These are phyloP conservation scores for Turnera subulata DNA, from an alignment of 345 rosid genomes.

Conservation along the genomic window DNA sequence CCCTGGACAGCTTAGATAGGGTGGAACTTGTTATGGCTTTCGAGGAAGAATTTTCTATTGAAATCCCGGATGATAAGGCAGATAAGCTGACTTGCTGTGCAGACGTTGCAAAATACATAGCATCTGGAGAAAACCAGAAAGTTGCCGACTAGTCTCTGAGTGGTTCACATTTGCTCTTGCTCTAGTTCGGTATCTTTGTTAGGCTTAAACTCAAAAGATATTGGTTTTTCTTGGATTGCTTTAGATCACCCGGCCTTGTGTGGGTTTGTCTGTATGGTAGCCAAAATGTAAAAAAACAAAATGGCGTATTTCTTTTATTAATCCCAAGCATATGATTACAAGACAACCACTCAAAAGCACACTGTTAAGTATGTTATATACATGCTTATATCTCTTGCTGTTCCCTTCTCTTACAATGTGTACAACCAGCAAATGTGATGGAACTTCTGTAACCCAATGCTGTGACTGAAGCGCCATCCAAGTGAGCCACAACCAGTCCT, in stretches of 20 bases:
- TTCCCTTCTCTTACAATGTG: conserved; percentile 1
- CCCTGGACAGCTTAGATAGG: conserved; percentile 61
- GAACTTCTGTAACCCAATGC: conserved; percentile 26
- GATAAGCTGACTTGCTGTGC: conserved; percentile 58
- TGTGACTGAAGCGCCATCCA: conserved; percentile 64
- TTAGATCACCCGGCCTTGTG: no score
- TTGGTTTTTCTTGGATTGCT: not conserved
- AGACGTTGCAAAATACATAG: conserved; percentile 51
- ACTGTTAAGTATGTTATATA: conserved; percentile 18
- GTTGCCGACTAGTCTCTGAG: not conserved
- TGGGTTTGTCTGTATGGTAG: not conserved
- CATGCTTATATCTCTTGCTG: not conserved
- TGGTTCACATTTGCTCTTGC: not conserved
- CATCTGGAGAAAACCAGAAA: conserved; percentile 30
- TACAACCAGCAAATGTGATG: conserved; percentile 7
- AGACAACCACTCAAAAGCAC: no score
- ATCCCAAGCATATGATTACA: not conserved
- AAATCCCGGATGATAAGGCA: conserved; percentile 60
- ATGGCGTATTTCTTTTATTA: not conserved
- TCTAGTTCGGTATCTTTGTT: not conserved
- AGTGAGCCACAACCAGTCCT: conserved; percentile 22
- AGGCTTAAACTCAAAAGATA: not conserved
- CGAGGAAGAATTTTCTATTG: conserved; percentile 59
- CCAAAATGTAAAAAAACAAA: not conserved
- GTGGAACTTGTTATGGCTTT: conserved; percentile 71